Conservation (phyloP, 2,329 filamentous ascomycete genomes). For the Penicillium glabrum region DNA sequence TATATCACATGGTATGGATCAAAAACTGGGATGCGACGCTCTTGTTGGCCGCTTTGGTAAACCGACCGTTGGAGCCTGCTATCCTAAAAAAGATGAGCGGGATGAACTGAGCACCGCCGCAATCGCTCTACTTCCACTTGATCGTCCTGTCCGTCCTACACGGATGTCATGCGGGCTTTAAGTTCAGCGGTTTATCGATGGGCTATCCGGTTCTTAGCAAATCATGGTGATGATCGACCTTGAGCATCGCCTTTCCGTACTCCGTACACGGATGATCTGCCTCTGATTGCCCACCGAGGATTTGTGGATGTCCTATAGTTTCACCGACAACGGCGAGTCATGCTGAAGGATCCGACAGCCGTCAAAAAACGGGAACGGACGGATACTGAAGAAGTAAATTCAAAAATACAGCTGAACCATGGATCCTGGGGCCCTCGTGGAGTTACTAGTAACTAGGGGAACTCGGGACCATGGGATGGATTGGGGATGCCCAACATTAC, state of each 20-base stretch:
- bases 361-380: neutral
- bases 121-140: slow-evolving; percentile 19
- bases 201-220: slow-evolving; percentile 28
- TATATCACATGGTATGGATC: slow-evolving; percentile 10
- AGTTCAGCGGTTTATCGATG: slow-evolving; percentile 36
- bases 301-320: slow-evolving; percentile 1
- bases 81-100: neutral
- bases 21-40: slow-evolving; percentile 11
- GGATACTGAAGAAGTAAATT: slow-evolving; percentile 1
- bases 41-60: slow-evolving; percentile 18
- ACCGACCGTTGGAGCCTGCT: slow-evolving; percentile 15
- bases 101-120: slow-evolving; percentile 22
- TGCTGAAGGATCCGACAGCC: slow-evolving; percentile 11
- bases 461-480: neutral
- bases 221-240: slow-evolving; percentile 11
- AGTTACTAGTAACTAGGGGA: neutral
- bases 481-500: neutral
- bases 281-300: slow-evolving; percentile 7
- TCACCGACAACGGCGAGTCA: slow-evolving; percentile 10
- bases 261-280: slow-evolving; percentile 17
- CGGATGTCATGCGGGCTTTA: slow-evolving; percentile 36
- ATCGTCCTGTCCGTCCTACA: slow-evolving; percentile 20
- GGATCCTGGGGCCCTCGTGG: neutral
- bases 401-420: neutral
- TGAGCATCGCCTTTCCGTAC: slow-evolving; percentile 8